Conservation (phyloP, 176 grass and related monocot genomes). For the Oryza glumipatula region DNA sequence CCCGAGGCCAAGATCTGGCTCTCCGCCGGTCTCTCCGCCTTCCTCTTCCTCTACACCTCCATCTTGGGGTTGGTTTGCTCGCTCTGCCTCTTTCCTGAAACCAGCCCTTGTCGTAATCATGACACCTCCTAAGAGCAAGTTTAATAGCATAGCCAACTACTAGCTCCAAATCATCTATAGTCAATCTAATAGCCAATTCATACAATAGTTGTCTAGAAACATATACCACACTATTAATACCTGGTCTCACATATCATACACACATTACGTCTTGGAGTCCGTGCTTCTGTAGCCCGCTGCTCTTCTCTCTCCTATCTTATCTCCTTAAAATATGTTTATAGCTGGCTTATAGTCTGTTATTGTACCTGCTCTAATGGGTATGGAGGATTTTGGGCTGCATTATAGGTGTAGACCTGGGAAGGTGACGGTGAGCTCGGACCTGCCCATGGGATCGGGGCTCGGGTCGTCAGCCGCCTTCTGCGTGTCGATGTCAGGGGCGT, state of each 20-base stretch:
- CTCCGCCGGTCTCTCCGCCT: slow-evolving; percentile 59
- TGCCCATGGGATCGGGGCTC: slow-evolving; percentile 72
- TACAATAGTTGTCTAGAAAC: no score
- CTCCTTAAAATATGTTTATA: no score
- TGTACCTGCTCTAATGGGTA: not conserved
- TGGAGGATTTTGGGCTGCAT: not conserved
- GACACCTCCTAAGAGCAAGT: not conserved
- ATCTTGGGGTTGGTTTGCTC: slow-evolving; percentile 58
- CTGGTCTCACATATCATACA: no score
- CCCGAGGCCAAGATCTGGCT: slow-evolving; percentile 76
- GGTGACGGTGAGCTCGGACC: slow-evolving; percentile 63
- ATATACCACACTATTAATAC: no score
- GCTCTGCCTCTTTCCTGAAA: not conserved
- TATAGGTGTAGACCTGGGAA: slow-evolving; percentile 68
- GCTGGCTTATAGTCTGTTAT: no score
- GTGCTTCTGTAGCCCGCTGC: no score
- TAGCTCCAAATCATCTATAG: no score
- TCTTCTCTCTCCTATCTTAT: no score
- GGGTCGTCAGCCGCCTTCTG: slow-evolving; percentile 82
- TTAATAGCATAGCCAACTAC: no score
- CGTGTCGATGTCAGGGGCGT: slow-evolving; percentile 62
- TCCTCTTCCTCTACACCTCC: slow-evolving; percentile 83
- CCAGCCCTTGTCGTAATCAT: not conserved
- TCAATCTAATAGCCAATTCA: no score
- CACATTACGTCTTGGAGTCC: no score